These are phyloP conservation scores for Naganishia sp. DNA, from an alignment of 1,284 basidiomycete species.

Conservation along the genomic window DNA sequence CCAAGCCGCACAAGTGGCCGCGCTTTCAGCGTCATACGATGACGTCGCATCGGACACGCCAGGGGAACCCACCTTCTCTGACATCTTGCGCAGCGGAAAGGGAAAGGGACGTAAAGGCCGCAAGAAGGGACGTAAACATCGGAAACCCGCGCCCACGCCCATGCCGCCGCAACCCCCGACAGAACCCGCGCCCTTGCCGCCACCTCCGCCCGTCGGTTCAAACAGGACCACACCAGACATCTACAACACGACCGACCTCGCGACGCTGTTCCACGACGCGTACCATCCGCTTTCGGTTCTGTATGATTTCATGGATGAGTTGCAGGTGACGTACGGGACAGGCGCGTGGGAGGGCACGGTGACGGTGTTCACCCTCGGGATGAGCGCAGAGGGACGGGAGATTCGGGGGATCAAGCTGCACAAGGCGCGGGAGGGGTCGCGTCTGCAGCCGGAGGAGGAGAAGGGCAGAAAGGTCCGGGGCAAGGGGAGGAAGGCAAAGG, in stretches of 20 bases:
- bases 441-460: conserved; percentile 21
- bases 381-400: conserved; percentile 43
- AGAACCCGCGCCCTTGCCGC: neutral
- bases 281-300: conserved; percentile 50
- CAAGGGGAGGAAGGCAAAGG: neutral
- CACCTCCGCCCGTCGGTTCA: conserved; percentile 9
- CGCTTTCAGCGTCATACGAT: conserved; percentile 6
- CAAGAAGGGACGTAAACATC: conserved; percentile 2
- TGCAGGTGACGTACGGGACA: conserved; percentile 38
- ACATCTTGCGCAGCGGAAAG: conserved; percentile 5
- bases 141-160: neutral
- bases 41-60: too few species aligned
- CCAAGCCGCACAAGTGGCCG: neutral
- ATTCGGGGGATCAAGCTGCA: conserved; percentile 44
- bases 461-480: conserved; percentile 19
- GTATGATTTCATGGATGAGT: conserved; percentile 45
- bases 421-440: conserved; percentile 32
- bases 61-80: too few species aligned
- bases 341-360: conserved; percentile 36
- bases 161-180: conserved; percentile 5
- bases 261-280: conserved; percentile 47
- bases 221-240: conserved; percentile 25
- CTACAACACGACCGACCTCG: conserved; percentile 35
- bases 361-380: conserved; percentile 41
- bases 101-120: neutral